Percentiles rank a stretch among this genome's conserved stretches.
Evolutionary conservation across 257 asterid genomes (phyloP).

Genomic region (Rauvolfia tetraphylla): DNA sequence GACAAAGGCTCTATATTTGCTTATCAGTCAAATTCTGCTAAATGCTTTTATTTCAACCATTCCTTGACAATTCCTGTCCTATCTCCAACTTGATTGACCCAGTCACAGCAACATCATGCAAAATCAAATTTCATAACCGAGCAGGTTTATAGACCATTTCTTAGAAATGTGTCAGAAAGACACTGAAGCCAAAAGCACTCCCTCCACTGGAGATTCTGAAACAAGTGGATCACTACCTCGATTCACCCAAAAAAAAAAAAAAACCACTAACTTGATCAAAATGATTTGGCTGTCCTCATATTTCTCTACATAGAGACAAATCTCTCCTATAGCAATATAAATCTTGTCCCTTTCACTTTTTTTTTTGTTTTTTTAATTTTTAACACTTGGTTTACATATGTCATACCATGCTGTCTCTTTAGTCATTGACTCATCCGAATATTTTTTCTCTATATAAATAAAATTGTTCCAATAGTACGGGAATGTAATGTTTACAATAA

Average conservation of each 20-base stretch:
- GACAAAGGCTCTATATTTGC: background rate
- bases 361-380: background rate
- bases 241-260: too few relatives aligned
- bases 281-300: background rate
- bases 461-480: background rate
- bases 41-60: background rate
- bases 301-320: background rate
- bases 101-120: background rate
- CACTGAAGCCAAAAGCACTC: background rate
- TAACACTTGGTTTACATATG: background rate
- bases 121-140: background rate
- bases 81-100: background rate
- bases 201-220: background rate
- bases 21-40: too few relatives aligned
- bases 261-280: background rate
- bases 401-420: background rate
- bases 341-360: too few relatives aligned
- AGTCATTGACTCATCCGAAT: background rate
- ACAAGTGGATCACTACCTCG: background rate
- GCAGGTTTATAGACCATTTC: too few relatives aligned
- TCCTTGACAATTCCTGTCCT: background rate
- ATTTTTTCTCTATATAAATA: background rate
- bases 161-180: background rate
- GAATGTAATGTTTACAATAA: background rate
- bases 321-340: background rate